Conservation (phyloP, 1,284 basidiomycete genomes). For the Entoloma clypeatum region DNA sequence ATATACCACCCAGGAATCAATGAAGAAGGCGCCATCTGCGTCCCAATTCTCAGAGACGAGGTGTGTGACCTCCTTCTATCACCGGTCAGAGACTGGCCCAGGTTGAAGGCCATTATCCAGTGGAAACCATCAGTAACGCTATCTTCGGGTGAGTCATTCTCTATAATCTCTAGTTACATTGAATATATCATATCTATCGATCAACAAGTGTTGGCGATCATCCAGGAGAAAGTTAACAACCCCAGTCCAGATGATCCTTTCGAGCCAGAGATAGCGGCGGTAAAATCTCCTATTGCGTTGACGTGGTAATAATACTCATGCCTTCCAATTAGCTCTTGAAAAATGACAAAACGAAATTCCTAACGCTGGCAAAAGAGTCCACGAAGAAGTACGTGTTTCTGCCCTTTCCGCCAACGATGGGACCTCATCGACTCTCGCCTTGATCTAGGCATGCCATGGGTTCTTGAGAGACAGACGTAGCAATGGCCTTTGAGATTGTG, state of each 20-base stretch:
- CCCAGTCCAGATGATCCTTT: conserved; percentile 90
- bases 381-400: conserved; percentile 64
- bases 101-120: conserved; percentile 35
- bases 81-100: conserved; percentile 6
- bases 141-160: conserved; percentile 51
- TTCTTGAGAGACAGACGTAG: conserved; percentile 6
- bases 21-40: conserved; percentile 82
- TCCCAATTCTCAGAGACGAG: conserved; percentile 79
- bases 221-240: conserved; percentile 85
- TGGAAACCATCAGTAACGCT: conserved; percentile 89
- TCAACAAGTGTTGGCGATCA: conserved; percentile 63
- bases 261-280: conserved; percentile 78
- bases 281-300: conserved; percentile 28
- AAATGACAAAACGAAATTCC: conserved; percentile 67
- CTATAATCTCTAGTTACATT: background rate
- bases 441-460: conserved; percentile 29
- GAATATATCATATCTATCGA: background rate
- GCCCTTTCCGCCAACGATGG: conserved; percentile 4
- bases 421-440: background rate
- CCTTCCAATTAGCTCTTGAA: conserved; percentile 53
- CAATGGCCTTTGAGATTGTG: background rate
- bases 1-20: conserved; percentile 94
- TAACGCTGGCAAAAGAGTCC: conserved; percentile 71
- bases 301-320: conserved; percentile 11
- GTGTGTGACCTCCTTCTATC: conserved; percentile 41